Conservation (phyloP, 345 rosid genomes). For the Durio zibethinus region DNA sequence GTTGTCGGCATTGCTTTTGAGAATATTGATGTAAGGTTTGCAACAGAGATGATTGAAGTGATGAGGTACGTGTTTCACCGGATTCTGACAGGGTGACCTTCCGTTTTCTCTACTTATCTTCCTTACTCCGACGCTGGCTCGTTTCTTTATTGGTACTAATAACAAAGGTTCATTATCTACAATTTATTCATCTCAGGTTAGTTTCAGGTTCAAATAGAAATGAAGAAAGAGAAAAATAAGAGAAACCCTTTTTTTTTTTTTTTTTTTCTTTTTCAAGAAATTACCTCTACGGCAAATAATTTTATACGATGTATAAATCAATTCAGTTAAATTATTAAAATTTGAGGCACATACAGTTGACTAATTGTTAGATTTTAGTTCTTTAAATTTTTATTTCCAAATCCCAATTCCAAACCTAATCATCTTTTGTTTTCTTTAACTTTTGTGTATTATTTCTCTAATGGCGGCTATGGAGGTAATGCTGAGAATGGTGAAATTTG, state of each 20-base stretch:
- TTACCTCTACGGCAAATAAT: too few species aligned
- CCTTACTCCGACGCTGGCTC: too few species aligned
- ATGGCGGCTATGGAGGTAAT: neutral
- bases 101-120: too few species aligned
- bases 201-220: neutral
- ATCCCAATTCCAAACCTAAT: neutral
- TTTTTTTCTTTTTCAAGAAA: neutral
- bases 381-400: neutral
- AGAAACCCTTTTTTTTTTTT: neutral
- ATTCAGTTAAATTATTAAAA: too few species aligned
- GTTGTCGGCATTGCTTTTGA: constrained; percentile 31
- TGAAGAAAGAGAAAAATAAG: neutral
- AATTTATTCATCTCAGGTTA: neutral
- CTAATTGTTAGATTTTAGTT: too few species aligned
- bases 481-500: neutral
- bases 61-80: too few species aligned
- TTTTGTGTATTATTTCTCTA: neutral
- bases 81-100: too few species aligned
- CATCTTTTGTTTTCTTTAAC: too few species aligned
- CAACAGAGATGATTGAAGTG: constrained; percentile 28
- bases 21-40: constrained; percentile 31
- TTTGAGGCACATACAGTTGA: too few species aligned
- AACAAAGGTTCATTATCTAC: neutral
- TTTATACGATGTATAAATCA: too few species aligned
- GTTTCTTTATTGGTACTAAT: neutral